A percentile compares a stretch with the other conserved stretches of the same genome.
These are phyloP conservation scores for Apium graveolens DNA, from an alignment of 129 eudicot species.

Conservation along the genomic window DNA sequence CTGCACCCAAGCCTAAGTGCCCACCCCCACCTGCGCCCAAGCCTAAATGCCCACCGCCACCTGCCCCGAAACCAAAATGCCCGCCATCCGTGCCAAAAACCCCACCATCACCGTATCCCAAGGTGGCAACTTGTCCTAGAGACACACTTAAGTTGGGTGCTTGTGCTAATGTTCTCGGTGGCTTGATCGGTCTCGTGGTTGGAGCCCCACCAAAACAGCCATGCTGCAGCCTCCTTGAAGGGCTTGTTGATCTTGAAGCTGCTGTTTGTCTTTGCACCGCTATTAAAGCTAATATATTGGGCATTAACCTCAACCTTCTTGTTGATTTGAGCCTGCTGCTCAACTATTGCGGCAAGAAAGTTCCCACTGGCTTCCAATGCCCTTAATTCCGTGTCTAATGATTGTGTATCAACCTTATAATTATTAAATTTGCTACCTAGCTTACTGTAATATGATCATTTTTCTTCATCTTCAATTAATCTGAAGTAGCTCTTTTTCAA, in stretches of 20 bases:
- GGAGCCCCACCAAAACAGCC: constrained; percentile 6
- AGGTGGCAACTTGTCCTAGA: background rate
- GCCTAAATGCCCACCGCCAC: too few relatives aligned
- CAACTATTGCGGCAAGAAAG: constrained; percentile 49
- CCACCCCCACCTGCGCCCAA: background rate
- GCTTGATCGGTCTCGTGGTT: background rate
- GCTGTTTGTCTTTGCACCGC: constrained; percentile 74
- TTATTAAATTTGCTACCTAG: background rate
- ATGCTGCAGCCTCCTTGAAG: constrained; percentile 51
- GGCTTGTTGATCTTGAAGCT: constrained; percentile 54
- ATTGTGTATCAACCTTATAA: background rate
- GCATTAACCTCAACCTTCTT: constrained; percentile 55
- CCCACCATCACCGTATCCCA: background rate
- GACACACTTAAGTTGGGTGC: constrained; percentile 9
- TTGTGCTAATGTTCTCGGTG: constrained; percentile 8
- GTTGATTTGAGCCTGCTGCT: constrained; percentile 53
- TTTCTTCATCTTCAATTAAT: background rate
- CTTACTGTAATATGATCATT: background rate
- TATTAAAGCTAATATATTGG: constrained; percentile 49
- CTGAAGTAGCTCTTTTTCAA: background rate
- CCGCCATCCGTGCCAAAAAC: background rate
- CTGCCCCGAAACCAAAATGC: background rate
- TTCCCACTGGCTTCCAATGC: constrained; percentile 45
- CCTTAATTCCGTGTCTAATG: constrained; percentile 15
- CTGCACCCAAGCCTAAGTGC: background rate